Evolutionary conservation across 1,139 yeast species (phyloP), one percentile per base, ranked within the genome.

Genomic region (Blastobotrys persicus): DNA sequence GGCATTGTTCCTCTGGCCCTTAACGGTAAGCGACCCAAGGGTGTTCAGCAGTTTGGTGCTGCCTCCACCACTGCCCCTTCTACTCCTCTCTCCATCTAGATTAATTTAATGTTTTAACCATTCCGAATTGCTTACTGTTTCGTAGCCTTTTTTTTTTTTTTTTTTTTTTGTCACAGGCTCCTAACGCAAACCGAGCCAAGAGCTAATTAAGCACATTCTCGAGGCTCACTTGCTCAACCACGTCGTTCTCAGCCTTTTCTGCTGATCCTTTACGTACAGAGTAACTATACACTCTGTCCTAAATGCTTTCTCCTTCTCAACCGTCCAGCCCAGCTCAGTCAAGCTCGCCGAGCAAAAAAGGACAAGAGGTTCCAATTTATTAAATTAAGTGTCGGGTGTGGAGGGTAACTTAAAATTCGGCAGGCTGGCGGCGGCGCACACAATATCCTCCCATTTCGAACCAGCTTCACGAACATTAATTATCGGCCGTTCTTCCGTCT

Each of bases 1-100:
- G 77, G 77, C 33, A 73, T 73, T 52, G 76, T 72, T 14, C 76
- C 76, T 31, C 59, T 72, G 44, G 75, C 74, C 31, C 62, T 71
- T 37, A 54, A 55, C 23, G 70, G 69, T 52, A 71, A 71, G 66
- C 64, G 70, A 35, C 73, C 74, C 39, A 66, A 64, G 64, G 64
- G 65, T 40, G 66, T 70, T 42, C 55, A 59, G 53, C 73, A 72
- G 31, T 71, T 71, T 56, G 64, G 69, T 28, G 63, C 68, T 40
- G 55, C 67, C 16, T 55, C 64, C 18, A 51, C 63, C 44, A 60
- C 66, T 34, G 56, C 59, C 26, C 67, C 68, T n/a, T 58, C 66
- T 23, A 64, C 68, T 37, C 68, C 68, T 43, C 53, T 65, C 47
- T 55, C 54, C 37, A 49, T 61, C 50, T 63, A 61, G 49, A 17